phyloP scores from a whole-genome alignment of 2,329 filamentous ascomycete genomes.

The Cladophialophora bantiana region DNA sequence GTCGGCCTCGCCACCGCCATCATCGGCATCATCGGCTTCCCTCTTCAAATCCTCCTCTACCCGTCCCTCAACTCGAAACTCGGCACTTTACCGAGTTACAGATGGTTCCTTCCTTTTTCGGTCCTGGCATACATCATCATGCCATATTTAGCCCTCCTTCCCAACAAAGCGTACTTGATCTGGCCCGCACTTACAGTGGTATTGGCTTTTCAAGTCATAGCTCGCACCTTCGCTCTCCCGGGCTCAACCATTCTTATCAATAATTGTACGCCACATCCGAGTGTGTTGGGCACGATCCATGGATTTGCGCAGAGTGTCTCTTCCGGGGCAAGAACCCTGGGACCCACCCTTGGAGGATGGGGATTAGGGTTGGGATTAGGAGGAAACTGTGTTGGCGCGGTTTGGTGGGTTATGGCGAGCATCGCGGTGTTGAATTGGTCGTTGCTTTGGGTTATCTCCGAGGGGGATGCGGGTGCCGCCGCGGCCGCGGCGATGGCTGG shows the following conservation, averaged over 20 bases:
- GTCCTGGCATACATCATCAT: slow-evolving; percentile 72
- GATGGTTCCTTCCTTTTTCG: slow-evolving; percentile 72
- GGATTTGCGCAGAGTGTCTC: slow-evolving; percentile 65
- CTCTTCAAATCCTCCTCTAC: slow-evolving; percentile 74
- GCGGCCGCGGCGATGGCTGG: slow-evolving; percentile 7
- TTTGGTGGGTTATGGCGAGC: slow-evolving; percentile 64
- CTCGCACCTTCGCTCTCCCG: slow-evolving; percentile 72
- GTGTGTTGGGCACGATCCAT: slow-evolving; percentile 65
- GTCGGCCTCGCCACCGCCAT: slow-evolving; percentile 82
- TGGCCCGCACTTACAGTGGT: slow-evolving; percentile 72
- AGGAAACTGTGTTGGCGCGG: slow-evolving; percentile 61
- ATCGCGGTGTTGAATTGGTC: slow-evolving; percentile 65
- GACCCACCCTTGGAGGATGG: slow-evolving; percentile 62
- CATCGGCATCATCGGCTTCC: slow-evolving; percentile 77
- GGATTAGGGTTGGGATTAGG: slow-evolving; percentile 62
- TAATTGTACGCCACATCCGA: slow-evolving; percentile 64
- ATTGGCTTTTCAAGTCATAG: slow-evolving; percentile 72
- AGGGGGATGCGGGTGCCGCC: slow-evolving; percentile 53
- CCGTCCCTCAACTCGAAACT: slow-evolving; percentile 70
- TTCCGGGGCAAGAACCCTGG: slow-evolving; percentile 62
- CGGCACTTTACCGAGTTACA: slow-evolving; percentile 73
- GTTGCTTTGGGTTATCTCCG: slow-evolving; percentile 67
- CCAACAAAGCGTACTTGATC: slow-evolving; percentile 60
- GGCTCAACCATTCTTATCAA: slow-evolving; percentile 67
- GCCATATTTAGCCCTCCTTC: slow-evolving; percentile 74